These are phyloP conservation scores for Aspergillus sp. DNA, from an alignment of 2,329 filamentous ascomycete species.

Conservation along the genomic window DNA sequence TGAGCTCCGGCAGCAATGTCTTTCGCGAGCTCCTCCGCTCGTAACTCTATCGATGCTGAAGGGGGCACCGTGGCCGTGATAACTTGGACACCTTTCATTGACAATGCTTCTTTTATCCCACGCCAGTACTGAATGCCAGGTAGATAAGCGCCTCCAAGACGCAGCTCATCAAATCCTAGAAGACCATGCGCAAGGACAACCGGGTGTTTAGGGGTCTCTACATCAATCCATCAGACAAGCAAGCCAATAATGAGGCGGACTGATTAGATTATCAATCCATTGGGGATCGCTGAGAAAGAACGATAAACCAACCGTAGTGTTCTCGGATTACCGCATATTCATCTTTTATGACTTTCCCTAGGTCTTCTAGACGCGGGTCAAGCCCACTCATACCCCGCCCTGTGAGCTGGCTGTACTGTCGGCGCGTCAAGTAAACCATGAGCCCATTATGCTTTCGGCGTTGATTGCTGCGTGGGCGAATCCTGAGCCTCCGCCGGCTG, in stretches of 20 bases:
- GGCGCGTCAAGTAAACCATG: too few relatives aligned
- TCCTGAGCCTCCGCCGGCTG: too few relatives aligned
- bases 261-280: too few relatives aligned
- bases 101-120: constrained; percentile 60
- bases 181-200: constrained; percentile 66
- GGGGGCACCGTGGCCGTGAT: constrained; percentile 60
- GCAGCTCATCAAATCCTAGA: constrained; percentile 64
- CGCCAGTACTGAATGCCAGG: constrained; percentile 65
- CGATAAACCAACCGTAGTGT: constrained; percentile 50
- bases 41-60: constrained; percentile 58
- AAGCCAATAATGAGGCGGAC: background rate
- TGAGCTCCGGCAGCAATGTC: constrained; percentile 53
- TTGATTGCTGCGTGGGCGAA: too few relatives aligned
- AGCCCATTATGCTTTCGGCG: too few relatives aligned
- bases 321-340: constrained; percentile 61
- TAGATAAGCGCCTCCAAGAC: constrained; percentile 51
- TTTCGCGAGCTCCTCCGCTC: constrained; percentile 54
- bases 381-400: constrained; percentile 14
- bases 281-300: background rate
- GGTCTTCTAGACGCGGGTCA: constrained; percentile 52
- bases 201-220: constrained; percentile 52
- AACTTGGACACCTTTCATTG: constrained; percentile 58
- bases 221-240: background rate
- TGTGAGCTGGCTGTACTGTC: too few relatives aligned
- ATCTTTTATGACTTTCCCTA: constrained; percentile 57